phyloP scores from a whole-genome alignment of 2,329 filamentous ascomycete species.

The Trichoderma arundinaceum region DNA sequence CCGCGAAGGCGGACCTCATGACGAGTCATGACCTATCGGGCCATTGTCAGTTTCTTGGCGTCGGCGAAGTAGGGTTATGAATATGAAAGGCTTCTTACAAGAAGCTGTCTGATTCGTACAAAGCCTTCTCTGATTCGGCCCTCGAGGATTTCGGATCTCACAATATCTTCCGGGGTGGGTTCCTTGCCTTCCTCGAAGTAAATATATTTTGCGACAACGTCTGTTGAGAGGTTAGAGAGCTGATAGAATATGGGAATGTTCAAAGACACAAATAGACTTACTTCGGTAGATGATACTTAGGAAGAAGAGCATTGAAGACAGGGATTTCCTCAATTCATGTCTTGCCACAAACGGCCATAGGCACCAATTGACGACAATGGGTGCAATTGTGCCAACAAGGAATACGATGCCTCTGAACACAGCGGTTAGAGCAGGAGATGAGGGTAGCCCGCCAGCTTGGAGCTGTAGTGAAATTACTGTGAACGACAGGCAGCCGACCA shows the following conservation, averaged over 20 bases:
- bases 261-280: constrained; percentile 35
- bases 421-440: constrained; percentile 49
- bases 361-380: constrained; percentile 63
- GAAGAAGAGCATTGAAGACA: constrained; percentile 63
- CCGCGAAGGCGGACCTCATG: constrained; percentile 65
- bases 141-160: constrained; percentile 62
- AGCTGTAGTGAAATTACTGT: constrained; percentile 58
- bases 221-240: constrained; percentile 37
- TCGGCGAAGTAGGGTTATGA: too few relatives aligned
- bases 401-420: constrained; percentile 57
- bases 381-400: constrained; percentile 58
- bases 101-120: constrained; percentile 60
- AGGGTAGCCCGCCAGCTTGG: constrained; percentile 40
- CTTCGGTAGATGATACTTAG: constrained; percentile 62
- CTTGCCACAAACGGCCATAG: constrained; percentile 67
- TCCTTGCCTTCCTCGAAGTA: constrained; percentile 62
- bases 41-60: not conserved
- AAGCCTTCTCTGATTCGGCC: constrained; percentile 65
- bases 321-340: constrained; percentile 61
- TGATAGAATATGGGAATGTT: not conserved
- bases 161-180: constrained; percentile 57
- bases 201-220: constrained; percentile 61
- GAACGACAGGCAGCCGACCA: constrained; percentile 64
- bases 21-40: constrained; percentile 54
- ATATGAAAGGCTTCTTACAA: constrained; percentile 45